phyloP scores from a whole-genome alignment of 1,284 basidiomycete genomes.

The Trametes versicolor region DNA sequence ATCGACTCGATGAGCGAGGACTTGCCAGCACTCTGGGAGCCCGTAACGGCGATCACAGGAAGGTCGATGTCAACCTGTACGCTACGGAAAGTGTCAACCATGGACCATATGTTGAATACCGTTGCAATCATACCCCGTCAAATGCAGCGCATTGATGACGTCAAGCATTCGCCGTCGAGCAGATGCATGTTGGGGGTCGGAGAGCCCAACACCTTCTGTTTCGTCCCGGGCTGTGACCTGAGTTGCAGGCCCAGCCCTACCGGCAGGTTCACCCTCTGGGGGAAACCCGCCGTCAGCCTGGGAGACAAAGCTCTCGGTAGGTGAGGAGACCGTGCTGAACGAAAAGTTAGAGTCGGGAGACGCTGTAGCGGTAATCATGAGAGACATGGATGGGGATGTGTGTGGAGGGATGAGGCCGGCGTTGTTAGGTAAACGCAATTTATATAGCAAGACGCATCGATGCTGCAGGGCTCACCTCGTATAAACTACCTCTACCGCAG shows the following conservation, averaged over 20 bases:
- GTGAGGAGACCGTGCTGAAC: background rate
- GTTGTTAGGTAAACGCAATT: background rate
- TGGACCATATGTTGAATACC: too few relatives aligned
- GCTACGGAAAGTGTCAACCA: constrained; percentile 43
- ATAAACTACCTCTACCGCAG: background rate
- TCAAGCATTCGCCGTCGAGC: constrained; percentile 57
- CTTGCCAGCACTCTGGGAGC: constrained; percentile 67
- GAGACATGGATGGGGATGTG: background rate
- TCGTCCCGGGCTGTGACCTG: background rate
- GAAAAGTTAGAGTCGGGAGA: background rate
- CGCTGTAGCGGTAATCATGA: background rate
- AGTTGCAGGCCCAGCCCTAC: too few relatives aligned
- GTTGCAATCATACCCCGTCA: constrained; percentile 57
- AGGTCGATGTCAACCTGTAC: constrained; percentile 74
- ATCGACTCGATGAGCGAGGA: constrained; percentile 81
- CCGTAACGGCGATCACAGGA: constrained; percentile 66
- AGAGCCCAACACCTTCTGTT: constrained; percentile 48
- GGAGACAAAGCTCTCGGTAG: background rate
- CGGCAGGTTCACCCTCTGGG: background rate
- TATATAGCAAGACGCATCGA: background rate
- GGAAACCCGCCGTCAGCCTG: background rate
- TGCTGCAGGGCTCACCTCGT: background rate
- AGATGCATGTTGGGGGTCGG: constrained; percentile 49
- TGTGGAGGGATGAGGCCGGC: background rate
- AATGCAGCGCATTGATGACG: constrained; percentile 61